These are phyloP conservation scores for Acacia acuminata DNA, from an alignment of 306 rosid genomes.

Conservation along the genomic window DNA sequence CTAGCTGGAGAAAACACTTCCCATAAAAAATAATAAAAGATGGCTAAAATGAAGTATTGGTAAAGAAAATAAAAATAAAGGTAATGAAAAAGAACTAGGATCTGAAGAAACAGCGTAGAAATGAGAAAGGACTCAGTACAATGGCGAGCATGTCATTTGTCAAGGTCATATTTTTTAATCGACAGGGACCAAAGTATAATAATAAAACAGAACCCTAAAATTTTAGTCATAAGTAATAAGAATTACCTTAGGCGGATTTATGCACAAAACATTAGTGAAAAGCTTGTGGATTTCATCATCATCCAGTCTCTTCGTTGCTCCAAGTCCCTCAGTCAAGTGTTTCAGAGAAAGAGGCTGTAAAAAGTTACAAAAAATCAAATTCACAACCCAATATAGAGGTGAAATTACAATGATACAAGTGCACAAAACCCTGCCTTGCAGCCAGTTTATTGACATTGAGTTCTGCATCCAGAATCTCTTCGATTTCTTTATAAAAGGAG, in stretches of 20 bases:
- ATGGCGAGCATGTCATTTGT: neutral
- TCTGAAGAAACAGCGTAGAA: neutral
- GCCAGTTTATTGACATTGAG: conserved; percentile 3
- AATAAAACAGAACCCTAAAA: neutral
- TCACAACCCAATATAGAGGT: conserved; percentile 3
- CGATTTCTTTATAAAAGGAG: conserved; percentile 13
- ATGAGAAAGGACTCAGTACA: neutral
- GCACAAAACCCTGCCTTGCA: conserved; percentile 18
- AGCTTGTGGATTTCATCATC: conserved; percentile 75
- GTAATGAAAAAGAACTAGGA: neutral
- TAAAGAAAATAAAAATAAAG: neutral
- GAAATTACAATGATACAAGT: conserved; percentile 8
- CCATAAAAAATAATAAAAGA: neutral
- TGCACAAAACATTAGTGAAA: conserved; percentile 71
- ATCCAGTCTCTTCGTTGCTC: conserved; percentile 69
- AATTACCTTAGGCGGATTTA: conserved; percentile 83
- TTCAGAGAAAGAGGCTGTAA: conserved; percentile 85
- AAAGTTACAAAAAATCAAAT: conserved; percentile 22
- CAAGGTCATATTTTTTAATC: neutral
- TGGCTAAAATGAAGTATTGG: neutral
- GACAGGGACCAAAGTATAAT: neutral
- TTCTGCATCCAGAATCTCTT: conserved; percentile 18
- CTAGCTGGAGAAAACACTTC: neutral
- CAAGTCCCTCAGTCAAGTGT: conserved; percentile 77
- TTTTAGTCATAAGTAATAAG: neutral